Percentiles rank a stretch among this genome's conserved stretches.
Evolutionary conservation across 2,329 filamentous ascomycete species (phyloP).

Genomic region (Sordariomycetes sp.): DNA sequence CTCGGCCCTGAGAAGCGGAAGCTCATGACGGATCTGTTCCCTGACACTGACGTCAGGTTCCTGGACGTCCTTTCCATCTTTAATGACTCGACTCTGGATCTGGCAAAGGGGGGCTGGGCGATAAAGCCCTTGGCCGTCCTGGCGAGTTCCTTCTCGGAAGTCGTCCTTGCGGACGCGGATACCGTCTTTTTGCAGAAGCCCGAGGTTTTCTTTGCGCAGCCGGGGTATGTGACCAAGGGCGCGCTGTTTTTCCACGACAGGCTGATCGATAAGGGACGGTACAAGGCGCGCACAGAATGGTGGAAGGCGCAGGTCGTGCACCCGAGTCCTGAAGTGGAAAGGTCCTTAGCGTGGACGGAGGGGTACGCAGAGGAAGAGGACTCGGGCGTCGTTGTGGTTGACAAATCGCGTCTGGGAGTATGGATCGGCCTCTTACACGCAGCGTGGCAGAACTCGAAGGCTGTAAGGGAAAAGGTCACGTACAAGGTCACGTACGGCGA

Average conservation of each 20-base stretch:
- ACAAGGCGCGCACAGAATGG: slow-evolving; percentile 20
- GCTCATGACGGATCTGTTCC: slow-evolving; percentile 9
- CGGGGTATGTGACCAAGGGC: slow-evolving; percentile 17
- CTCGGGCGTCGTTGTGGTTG: slow-evolving; percentile 24
- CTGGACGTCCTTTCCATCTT: slow-evolving; percentile 19
- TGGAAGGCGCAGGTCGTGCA: slow-evolving; percentile 21
- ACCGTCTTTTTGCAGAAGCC: slow-evolving; percentile 23
- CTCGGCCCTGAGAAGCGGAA: slow-evolving; percentile 12
- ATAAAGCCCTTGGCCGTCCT: slow-evolving; percentile 26
- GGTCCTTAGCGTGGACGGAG: slow-evolving; percentile 23
- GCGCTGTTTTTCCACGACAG: slow-evolving; percentile 26
- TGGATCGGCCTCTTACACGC: slow-evolving; percentile 24
- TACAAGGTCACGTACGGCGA: slow-evolving; percentile 28
- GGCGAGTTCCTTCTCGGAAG: slow-evolving; percentile 19
- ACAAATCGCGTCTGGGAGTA: slow-evolving; percentile 22
- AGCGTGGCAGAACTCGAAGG: slow-evolving; percentile 28
- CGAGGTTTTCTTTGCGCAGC: slow-evolving; percentile 16
- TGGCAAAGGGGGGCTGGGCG: slow-evolving; percentile 21
- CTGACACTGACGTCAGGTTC: slow-evolving; percentile 13
- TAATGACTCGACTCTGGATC: slow-evolving; percentile 15
- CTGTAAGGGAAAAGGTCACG: slow-evolving; percentile 20
- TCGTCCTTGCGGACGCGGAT: slow-evolving; percentile 24
- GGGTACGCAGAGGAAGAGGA: slow-evolving; percentile 26
- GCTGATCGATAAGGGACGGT: slow-evolving; percentile 21
- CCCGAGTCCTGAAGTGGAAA: slow-evolving; percentile 17